These are phyloP conservation scores for Prosopis cineraria DNA, from an alignment of 306 rosid genomes.

Conservation along the genomic window DNA sequence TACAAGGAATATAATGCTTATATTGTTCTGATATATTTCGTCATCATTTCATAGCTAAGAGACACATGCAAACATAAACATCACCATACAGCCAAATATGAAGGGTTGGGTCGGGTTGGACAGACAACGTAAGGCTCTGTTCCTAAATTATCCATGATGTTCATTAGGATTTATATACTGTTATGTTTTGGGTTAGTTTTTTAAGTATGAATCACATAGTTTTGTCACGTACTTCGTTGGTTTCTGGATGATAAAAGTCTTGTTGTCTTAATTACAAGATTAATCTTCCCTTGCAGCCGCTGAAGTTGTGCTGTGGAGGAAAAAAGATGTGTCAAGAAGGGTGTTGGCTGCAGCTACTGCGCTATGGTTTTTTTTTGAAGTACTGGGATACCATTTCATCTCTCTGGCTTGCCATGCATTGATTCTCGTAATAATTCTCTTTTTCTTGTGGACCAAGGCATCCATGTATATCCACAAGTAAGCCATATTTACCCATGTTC, in stretches of 20 bases:
- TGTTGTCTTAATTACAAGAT: conserved; percentile 6
- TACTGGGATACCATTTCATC: conserved; percentile 70
- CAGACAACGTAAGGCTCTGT: not conserved
- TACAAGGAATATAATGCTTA: not conserved
- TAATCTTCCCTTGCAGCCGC: conserved; percentile 52
- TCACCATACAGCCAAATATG: not conserved
- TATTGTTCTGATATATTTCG: not conserved
- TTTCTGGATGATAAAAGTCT: not conserved
- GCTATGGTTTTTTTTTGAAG: conserved; percentile 81
- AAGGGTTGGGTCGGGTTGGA: not conserved
- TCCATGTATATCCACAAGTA: conserved; percentile 79
- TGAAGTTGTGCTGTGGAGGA: conserved; percentile 71
- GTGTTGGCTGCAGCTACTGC: conserved; percentile 73
- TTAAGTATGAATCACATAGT: not conserved
- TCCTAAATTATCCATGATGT: not conserved
- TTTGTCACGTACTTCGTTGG: not conserved
- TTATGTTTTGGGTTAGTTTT: not conserved
- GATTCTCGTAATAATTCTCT: conserved; percentile 53
- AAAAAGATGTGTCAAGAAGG: conserved; percentile 53
- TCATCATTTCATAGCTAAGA: not conserved
- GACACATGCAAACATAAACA: not conserved
- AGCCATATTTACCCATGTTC: not conserved
- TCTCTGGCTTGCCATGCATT: conserved; percentile 69
- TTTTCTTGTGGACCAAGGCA: conserved; percentile 77
- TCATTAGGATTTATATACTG: not conserved